A percentile compares a stretch with the other conserved stretches of the same genome.
Conservation (phyloP, 208 protist genomes). For the Acanthamoeba sp. region DNA sequence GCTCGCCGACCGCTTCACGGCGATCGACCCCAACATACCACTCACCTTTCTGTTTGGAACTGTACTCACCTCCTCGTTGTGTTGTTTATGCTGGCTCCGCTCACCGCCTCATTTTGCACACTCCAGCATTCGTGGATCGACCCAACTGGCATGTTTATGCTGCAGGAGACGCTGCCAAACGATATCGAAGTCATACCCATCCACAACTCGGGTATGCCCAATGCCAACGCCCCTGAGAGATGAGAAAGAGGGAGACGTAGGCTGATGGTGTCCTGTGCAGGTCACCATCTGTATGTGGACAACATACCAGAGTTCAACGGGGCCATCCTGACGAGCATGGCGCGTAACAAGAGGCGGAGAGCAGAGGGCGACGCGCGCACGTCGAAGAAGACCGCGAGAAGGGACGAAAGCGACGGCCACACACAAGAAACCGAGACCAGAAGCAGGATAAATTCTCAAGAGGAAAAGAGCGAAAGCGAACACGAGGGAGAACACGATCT, state of each 20-base stretch:
- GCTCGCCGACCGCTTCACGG: neutral
- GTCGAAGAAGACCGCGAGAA: neutral
- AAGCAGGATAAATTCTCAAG: neutral
- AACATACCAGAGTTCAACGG: slow-evolving; percentile 9
- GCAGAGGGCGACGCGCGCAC: neutral
- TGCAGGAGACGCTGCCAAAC: slow-evolving; percentile 17
- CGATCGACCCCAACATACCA: neutral
- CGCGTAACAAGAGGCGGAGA: neutral
- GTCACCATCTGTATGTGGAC: slow-evolving; percentile 47
- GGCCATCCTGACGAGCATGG: neutral
- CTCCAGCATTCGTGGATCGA: slow-evolving; percentile 5
- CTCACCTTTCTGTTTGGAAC: slow-evolving; percentile 40
- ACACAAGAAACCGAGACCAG: neutral
- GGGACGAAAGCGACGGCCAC: neutral
- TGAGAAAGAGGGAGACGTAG: too few species aligned
- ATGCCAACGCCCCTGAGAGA: neutral
- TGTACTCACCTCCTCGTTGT: neutral
- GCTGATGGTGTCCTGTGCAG: too few species aligned
- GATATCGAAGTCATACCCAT: slow-evolving; percentile 13
- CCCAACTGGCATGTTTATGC: neutral
- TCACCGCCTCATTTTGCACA: too few species aligned
- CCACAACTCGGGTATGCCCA: neutral
- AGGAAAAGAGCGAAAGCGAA: neutral
- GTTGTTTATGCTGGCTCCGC: neutral
- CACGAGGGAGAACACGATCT: neutral